Evolutionary conservation across 768 basidiomycete species (phyloP).

Genomic region (Ramaria rubella): DNA sequence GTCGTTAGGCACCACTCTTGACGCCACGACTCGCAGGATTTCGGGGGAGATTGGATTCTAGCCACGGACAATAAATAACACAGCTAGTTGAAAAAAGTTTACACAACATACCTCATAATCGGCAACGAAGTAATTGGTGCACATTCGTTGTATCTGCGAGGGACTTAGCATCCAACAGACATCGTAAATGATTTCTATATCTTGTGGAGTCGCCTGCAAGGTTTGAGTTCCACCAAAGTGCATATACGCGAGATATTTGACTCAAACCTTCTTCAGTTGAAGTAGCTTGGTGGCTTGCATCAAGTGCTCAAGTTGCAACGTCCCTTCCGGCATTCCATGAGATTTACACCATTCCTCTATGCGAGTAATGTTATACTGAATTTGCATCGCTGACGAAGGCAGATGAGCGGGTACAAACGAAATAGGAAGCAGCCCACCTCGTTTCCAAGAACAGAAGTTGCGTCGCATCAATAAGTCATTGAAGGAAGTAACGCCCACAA

Average conservation of each 20-base stretch:
- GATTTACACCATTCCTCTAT: constrained; percentile 99
- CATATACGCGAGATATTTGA: background rate
- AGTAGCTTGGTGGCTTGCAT: constrained; percentile 99
- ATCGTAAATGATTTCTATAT: constrained; percentile 98
- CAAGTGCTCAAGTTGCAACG: constrained; percentile 93
- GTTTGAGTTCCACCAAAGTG: background rate
- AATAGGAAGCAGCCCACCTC: constrained; percentile 51
- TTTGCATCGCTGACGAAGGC: constrained; percentile 83
- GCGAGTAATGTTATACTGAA: constrained; percentile 97
- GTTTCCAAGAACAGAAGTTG: constrained; percentile 99
- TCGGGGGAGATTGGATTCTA: constrained; percentile 96
- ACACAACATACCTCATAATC: constrained; percentile 80
- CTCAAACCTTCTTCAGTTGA: constrained; percentile 87
- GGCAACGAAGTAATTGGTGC: constrained; percentile 97
- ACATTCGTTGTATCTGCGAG: constrained; percentile 99
- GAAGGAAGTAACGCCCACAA: constrained; percentile 95
- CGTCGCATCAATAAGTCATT: constrained; percentile 98
- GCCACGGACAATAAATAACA: constrained; percentile 3
- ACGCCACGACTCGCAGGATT: constrained; percentile 93
- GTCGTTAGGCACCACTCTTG: constrained; percentile 92
- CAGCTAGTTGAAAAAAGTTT: background rate
- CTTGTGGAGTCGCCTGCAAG: constrained; percentile 76
- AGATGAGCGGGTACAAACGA: constrained; percentile 6
- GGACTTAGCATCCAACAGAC: constrained; percentile 99
- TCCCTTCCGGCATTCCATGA: constrained; percentile 98